Base-by-base conservation (phyloP, 441 rosid species). In the Eutrema salsugineum region DNA sequence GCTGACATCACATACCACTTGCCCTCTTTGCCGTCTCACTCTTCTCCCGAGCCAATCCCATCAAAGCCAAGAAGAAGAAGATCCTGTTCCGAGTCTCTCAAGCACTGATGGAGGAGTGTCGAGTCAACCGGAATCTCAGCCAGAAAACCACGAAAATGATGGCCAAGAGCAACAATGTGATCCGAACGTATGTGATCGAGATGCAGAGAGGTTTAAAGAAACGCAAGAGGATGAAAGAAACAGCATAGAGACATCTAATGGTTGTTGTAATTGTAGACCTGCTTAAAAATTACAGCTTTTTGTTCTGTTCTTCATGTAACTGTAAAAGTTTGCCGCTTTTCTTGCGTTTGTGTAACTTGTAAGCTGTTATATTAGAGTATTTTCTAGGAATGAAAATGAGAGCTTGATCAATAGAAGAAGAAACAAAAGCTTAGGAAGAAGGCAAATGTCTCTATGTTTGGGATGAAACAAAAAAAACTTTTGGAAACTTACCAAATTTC, bases 21-120 rank as follows among this genome's bases (percentile, higher is more conserved):
- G 98, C 75, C 98, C 97, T 43, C 91, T 93, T 66, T 93, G 97
- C 72, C 93, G 97, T 42, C 86, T 86, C 57, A 78, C 96, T 14
- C 93, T 92, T 32, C 73, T 88, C 51, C 80, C 72, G 0, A 72
- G 17, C 51, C 80, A 78, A 59, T 44, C 80, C 30, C 72, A 73
- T 55, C 68, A 75, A 36, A 67, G 33, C 63, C 82, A 68, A 61
- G 74, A 75, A 40, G 74, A 75, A 40, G 70, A 83, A 33, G 69
- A 44, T 58, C 56, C 68, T 33, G 54, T 32, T 51, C 66, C 57
- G 0, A 70, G 51, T 49, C 16, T 59, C 1, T 28, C 17, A 2
- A 71, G 3, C 46, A 40, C 64, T 59, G 77, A 71, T 30, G 73
- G 42, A 71, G 39, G 8, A 59, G n/a, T 14, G 3, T 71, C 44